Base-by-base conservation (phyloP, 2,329 filamentous ascomycete species). In the Aspergillus oerlinghausenensis region DNA sequence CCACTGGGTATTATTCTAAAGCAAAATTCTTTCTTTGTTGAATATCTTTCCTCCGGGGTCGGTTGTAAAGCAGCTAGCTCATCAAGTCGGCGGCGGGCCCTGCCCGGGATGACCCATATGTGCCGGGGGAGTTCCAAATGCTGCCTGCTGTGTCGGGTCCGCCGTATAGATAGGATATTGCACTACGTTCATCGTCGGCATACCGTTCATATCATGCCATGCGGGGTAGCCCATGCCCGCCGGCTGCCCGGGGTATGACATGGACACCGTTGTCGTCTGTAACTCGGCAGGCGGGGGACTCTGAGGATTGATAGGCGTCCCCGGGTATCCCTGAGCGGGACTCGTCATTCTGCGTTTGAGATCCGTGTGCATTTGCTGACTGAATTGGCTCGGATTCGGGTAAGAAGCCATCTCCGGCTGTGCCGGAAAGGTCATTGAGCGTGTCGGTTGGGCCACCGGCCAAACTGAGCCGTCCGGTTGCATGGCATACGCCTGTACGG, bases 291-390 rank as follows among this genome's bases (percentile, higher is more conserved):
- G 38, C 17, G 68, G 58, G 2, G 70, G 61, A 50, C 62, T 65
- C 14, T 69, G 70, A 35, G 62, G 60, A 51, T 60, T 65, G 52
- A 60, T 59, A n/a, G 55, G 57, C 50, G 23, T 59, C 9, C 55
- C 54, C 21, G 63, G 65, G 26, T 68, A 61, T 4, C 62, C 54
- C 32, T 74, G 69, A 8, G 63, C 65, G 4, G 71, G 71, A 38
- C 69, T 72, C 3, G 71, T 74, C 67, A 75, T 73, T 50, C 71
- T 66, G 28, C 71, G 66, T 55, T 74, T 74, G 38, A 72, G 60
- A 51, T 74, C 70, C 2, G 68, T 64, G 1, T 66, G 61, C 47
- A 71, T 62, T 14, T 67, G 67, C 26, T 62, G 65, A 21, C 66
- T 63, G 26, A 68, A 74, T 28, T 68, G 70, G 26, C 53, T 59